Evolutionary conservation across 2,329 filamentous ascomycete genomes (phyloP).

Genomic region (Sporothrix protearum): DNA sequence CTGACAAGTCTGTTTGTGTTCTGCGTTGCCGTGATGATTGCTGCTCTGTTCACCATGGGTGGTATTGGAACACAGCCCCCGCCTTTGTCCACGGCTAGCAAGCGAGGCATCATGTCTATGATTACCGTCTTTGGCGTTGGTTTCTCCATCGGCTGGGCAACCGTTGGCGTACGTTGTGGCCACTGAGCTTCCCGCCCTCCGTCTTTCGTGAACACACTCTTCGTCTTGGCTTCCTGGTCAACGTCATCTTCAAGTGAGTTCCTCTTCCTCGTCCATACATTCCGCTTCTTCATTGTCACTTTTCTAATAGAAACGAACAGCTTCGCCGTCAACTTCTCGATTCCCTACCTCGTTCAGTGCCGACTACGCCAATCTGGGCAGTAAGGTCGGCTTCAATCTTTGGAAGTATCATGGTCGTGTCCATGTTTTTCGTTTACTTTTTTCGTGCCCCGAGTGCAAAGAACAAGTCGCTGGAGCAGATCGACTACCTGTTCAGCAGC

Average conservation of each 20-base stretch:
- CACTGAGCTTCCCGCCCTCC: conserved; percentile 36
- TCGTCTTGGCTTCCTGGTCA: conserved; percentile 22
- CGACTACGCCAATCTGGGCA: conserved; percentile 22
- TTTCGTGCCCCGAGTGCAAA: conserved; percentile 23
- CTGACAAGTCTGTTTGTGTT: conserved; percentile 32
- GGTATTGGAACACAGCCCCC: conserved; percentile 34
- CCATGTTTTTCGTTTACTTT: conserved; percentile 19
- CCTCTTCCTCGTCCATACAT: background rate
- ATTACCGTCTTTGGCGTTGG: conserved; percentile 35
- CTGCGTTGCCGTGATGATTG: conserved; percentile 34
- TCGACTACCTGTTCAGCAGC: conserved; percentile 17
- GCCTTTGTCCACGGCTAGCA: background rate
- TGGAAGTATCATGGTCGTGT: background rate
- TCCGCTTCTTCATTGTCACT: background rate
- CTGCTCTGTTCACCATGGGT: conserved; percentile 38
- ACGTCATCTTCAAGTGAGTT: conserved; percentile 5
- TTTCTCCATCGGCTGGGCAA: conserved; percentile 36
- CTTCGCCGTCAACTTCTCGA: conserved; percentile 22
- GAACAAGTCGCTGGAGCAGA: conserved; percentile 20
- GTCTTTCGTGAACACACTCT: conserved; percentile 37
- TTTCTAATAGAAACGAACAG: background rate
- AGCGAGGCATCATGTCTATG: conserved; percentile 31
- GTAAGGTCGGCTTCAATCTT: conserved; percentile 25
- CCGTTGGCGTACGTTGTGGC: conserved; percentile 38
- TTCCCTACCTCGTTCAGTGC: conserved; percentile 23